Evolutionary conservation across 2,329 filamentous ascomycete genomes (phyloP).

Genomic region (Penicillium crustosum): DNA sequence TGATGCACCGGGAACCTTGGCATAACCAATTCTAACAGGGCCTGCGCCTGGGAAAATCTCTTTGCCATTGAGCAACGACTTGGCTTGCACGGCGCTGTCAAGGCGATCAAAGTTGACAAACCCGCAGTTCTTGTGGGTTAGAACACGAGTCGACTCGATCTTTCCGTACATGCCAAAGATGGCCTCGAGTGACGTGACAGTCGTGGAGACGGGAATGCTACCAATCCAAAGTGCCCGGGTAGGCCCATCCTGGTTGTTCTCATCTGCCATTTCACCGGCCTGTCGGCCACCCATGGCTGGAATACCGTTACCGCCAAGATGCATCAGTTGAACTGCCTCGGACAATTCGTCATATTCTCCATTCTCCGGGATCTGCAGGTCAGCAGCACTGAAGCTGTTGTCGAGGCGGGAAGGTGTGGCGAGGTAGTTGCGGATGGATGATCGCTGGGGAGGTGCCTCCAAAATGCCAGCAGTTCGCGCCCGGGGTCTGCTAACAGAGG

Average conservation of each 20-base stretch:
- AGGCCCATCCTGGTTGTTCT: conserved; percentile 79
- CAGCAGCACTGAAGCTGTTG: conserved; percentile 71
- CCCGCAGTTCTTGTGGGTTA: conserved; percentile 98
- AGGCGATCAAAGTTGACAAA: conserved; percentile 96
- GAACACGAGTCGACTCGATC: conserved; percentile 85
- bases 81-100: conserved; percentile 87
- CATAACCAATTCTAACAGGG: conserved; percentile 92
- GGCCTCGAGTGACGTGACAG: conserved; percentile 87
- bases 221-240: conserved; percentile 95
- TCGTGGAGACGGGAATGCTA: conserved; percentile 95
- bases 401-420: conserved; percentile 74
- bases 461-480: conserved; percentile 89
- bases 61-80: conserved; percentile 85
- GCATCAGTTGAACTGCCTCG: conserved; percentile 79
- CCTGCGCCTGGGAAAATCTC: conserved; percentile 98
- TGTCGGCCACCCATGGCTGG: conserved; percentile 64
- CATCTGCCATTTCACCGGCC: conserved; percentile 66
- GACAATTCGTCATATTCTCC: conserved; percentile 77
- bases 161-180: conserved; percentile 93
- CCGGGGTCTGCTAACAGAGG: conserved; percentile 76
- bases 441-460: conserved; percentile 69
- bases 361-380: conserved; percentile 72
- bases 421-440: conserved; percentile 69
- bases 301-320: conserved; percentile 49
- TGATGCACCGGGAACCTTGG: conserved; percentile 88